Percentiles rank a stretch among this genome's conserved stretches.
Conservation (phyloP, 345 rosid species). For the Eutrema heterophyllum region DNA sequence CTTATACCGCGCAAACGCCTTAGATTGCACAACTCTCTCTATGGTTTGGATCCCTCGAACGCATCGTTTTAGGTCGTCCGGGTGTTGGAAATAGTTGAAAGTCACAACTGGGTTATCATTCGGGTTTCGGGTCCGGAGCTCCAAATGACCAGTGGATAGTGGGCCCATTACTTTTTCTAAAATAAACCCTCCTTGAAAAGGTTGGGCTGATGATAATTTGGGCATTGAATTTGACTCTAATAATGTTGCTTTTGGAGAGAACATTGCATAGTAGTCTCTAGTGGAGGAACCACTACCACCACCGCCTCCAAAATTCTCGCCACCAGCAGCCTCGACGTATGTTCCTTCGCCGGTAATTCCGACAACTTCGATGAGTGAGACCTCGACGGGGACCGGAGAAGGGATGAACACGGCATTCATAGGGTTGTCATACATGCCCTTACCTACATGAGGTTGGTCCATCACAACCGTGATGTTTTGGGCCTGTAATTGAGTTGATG, state of each 20-base stretch:
- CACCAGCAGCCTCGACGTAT: conserved; percentile 64
- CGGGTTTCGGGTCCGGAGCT: conserved; percentile 45
- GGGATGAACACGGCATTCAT: conserved; percentile 67
- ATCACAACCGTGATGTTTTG: conserved; percentile 43
- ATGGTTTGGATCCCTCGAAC: conserved; percentile 56
- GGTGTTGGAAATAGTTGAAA: conserved; percentile 63
- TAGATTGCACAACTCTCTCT: conserved; percentile 46
- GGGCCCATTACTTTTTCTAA: conserved; percentile 67
- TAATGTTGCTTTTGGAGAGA: conserved; percentile 46
- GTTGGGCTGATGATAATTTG: conserved; percentile 28
- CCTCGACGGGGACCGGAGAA: conserved; percentile 61
- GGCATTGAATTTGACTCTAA: conserved; percentile 28
- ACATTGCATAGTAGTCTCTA: conserved; percentile 44
- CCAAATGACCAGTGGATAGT: conserved; percentile 49
- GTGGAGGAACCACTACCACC: conserved; percentile 18
- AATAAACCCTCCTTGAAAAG: conserved; percentile 55
- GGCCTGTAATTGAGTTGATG: conserved; percentile 39
- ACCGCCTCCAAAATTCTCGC: conserved; percentile 40
- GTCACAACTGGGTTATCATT: conserved; percentile 58
- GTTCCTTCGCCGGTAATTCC: conserved; percentile 58
- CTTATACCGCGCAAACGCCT: conserved; percentile 42
- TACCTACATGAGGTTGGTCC: conserved; percentile 64
- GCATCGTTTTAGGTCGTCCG: conserved; percentile 49
- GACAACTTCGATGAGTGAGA: conserved; percentile 74
- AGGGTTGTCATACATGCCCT: conserved; percentile 72